Evolutionary conservation across 2,329 filamentous ascomycete species (phyloP).

Genomic region (Ophiostoma fasciatum): DNA sequence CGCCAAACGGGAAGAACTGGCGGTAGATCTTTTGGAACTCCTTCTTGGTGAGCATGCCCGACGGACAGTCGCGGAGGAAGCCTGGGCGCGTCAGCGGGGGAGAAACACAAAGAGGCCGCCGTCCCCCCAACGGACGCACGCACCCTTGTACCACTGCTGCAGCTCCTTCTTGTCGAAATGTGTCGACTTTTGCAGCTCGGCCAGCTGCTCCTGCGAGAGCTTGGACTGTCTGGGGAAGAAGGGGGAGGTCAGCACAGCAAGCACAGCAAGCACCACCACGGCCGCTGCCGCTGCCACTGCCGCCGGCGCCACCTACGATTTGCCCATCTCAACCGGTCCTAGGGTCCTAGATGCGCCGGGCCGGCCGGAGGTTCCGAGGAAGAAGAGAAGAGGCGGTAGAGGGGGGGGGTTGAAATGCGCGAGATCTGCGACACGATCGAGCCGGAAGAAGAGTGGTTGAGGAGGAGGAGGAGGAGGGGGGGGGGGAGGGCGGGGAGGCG

Average conservation of each 20-base stretch:
- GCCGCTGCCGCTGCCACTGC: too few species aligned
- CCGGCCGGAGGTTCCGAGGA: not conserved
- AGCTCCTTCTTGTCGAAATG: slow-evolving; percentile 99
- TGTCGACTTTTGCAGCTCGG: slow-evolving; percentile 88
- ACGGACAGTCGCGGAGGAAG: slow-evolving; percentile 96
- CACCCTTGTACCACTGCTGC: slow-evolving; percentile 99
- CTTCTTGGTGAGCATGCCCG: slow-evolving; percentile 90
- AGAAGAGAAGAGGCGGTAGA: not conserved
- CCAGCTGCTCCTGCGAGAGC: slow-evolving; percentile 89
- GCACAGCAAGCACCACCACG: too few species aligned
- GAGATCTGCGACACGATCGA: too few species aligned
- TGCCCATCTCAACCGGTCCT: slow-evolving; percentile 29
- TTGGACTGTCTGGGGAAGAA: slow-evolving; percentile 79
- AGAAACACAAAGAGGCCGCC: not conserved
- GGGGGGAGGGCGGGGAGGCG: too few species aligned
- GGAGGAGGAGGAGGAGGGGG: too few species aligned
- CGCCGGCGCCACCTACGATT: slow-evolving; percentile 46
- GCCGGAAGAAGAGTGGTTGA: not conserved
- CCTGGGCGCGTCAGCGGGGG: slow-evolving; percentile 33
- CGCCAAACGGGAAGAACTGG: slow-evolving; percentile 97
- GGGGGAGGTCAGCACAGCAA: not conserved
- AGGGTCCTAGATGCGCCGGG: too few species aligned
- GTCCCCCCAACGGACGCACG: too few species aligned
- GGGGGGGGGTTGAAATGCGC: too few species aligned
- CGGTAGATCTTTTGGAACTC: slow-evolving; percentile 99